These are phyloP conservation scores for Ganoderma leucocontextum DNA, from an alignment of 1,284 basidiomycete genomes.

Conservation along the genomic window DNA sequence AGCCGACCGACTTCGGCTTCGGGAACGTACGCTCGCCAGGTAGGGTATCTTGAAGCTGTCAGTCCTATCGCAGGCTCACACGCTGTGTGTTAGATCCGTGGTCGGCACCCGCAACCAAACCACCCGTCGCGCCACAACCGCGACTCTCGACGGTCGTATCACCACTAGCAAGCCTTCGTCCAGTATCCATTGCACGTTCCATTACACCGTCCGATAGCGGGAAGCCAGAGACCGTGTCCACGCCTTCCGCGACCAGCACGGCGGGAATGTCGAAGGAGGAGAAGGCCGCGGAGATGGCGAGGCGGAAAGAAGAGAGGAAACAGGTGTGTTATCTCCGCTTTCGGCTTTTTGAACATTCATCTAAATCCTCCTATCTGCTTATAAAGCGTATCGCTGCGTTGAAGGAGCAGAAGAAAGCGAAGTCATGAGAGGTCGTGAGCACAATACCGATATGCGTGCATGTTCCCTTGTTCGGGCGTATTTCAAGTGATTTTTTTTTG, in stretches of 20 bases:
- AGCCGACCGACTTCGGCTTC: constrained; percentile 34
- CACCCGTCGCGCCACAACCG: constrained; percentile 26
- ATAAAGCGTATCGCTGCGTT: constrained; percentile 43
- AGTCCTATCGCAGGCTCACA: neutral
- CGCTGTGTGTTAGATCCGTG: constrained; percentile 18
- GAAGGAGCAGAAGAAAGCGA: constrained; percentile 43
- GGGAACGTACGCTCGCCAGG: constrained; percentile 23
- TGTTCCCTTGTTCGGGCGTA: neutral
- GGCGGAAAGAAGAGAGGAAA: constrained; percentile 88
- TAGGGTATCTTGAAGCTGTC: neutral
- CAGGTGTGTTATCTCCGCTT: constrained; percentile 55
- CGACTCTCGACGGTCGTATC: constrained; percentile 18
- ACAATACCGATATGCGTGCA: neutral
- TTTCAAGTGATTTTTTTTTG: neutral
- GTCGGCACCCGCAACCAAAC: constrained; percentile 17
- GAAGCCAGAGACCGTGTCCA: too few relatives aligned
- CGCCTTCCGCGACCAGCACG: too few relatives aligned
- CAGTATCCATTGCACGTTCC: constrained; percentile 32
- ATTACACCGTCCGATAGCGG: constrained; percentile 37
- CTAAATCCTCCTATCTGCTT: neutral
- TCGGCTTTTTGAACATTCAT: neutral
- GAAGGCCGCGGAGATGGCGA: constrained; percentile 88
- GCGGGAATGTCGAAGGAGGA: constrained; percentile 82
- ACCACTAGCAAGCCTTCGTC: constrained; percentile 26
- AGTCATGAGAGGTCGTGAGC: neutral